Base-by-base conservation (phyloP, 768 basidiomycete genomes). In the Hirschioporus abietinus region DNA sequence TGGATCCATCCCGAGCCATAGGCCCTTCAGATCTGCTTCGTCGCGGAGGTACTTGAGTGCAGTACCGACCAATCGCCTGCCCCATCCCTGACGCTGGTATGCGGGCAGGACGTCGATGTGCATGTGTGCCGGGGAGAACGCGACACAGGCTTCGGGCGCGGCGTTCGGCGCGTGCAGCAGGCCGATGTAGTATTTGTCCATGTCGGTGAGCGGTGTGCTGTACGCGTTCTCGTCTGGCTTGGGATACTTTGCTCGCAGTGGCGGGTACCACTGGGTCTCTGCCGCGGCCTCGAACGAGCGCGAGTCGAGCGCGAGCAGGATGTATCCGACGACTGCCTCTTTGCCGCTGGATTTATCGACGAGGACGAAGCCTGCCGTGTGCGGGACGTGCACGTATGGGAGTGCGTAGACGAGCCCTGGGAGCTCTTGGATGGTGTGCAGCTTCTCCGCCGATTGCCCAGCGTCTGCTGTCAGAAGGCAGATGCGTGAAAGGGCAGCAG, bases 391-490 rank as follows among this genome's bases (percentile, higher is more conserved):
- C 66, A 90, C 81, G 75, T 93, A 93, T 1, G 92, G 92, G 60
- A 91, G 83, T 2, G 91, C 88, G 71, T 88, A 93, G 58, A 89
- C 80, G 58, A 92, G 80, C 6, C 91, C 90, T 12, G 85, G 87
- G 35, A 92, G 84, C 69, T 89, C 88, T 15, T 78, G 79, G 70
- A 81, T 82, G 57, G 84, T 83, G 76, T 92, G 88, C 30, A 86
- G 78, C 42, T 70, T 70, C 74, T 86, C 86, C 42, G 89, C 89
- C 66, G 88, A 87, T 69, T 77, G 78, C 63, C 92, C 91, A 24
- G 88, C 89, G 64, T 90, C 82, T 23, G 84, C 89, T 4, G 91
- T 93, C 64, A 89, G 79, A 30, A 94, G 81, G 74, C 92, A 94
- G 70, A 93, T 90, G 63, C 76, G 81, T 66, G 88, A 90, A 60